Percentiles rank a stretch among this genome's conserved stretches.
Evolutionary conservation across 371 early-diverging fungal species (phyloP).

Genomic region (Zychaea mexicana): DNA sequence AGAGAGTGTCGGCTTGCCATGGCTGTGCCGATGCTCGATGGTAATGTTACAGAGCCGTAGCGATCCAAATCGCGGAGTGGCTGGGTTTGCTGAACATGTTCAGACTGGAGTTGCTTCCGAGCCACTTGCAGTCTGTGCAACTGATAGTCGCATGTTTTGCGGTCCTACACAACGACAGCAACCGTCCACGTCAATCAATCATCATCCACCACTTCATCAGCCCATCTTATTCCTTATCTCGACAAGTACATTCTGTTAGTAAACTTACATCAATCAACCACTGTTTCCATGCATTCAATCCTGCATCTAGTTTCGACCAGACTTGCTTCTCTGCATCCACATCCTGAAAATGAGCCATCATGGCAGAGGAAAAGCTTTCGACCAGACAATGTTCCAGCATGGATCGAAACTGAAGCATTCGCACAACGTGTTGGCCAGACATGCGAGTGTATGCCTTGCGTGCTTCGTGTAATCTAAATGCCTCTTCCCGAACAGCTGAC

Average conservation of each 20-base stretch:
- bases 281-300: conserved; percentile 40
- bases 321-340: conserved; percentile 36
- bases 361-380: conserved; percentile 39
- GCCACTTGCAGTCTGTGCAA: conserved; percentile 29
- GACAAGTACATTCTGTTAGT: not conserved
- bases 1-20: conserved; percentile 31
- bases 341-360: conserved; percentile 39
- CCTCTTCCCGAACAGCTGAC: conserved; percentile 69
- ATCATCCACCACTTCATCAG: not conserved
- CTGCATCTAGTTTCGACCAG: conserved; percentile 38
- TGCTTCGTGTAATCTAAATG: conserved; percentile 66
- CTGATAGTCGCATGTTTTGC: conserved; percentile 44
- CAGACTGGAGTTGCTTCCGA: conserved; percentile 31
- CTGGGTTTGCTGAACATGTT: conserved; percentile 34
- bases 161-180: no score
- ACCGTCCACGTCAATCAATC: not conserved
- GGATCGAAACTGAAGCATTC: conserved; percentile 45
- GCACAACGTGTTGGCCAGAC: conserved; percentile 48
- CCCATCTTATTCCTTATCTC: not conserved
- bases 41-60: conserved; percentile 16
- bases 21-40: conserved; percentile 3
- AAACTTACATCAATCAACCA: conserved; percentile 42
- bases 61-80: conserved; percentile 40
- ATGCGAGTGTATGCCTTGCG: conserved; percentile 66
- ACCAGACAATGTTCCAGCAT: conserved; percentile 43